A percentile compares a stretch with the other conserved stretches of the same genome.
Evolutionary conservation across 139 green algal species (phyloP).

Genomic region (Gonium pectorale): DNA sequence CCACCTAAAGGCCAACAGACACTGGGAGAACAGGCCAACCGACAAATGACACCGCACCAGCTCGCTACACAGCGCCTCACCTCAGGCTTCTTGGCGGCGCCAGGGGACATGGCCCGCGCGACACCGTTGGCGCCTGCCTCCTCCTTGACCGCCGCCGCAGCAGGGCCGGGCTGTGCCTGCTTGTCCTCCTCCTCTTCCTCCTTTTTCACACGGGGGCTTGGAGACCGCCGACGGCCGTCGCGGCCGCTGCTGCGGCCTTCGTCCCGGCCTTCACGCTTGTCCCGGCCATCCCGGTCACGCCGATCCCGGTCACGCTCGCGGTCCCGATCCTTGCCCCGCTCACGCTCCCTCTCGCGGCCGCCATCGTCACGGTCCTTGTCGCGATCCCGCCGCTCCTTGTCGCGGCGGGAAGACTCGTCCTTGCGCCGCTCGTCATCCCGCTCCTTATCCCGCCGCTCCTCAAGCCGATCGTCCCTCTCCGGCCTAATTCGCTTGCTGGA

Average conservation of each 20-base stretch:
- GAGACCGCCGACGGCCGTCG: constrained; percentile 7
- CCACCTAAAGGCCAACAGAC: no score
- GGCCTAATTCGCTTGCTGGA: constrained; percentile 7
- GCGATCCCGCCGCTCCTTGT: constrained; percentile 25
- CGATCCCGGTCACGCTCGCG: constrained; percentile 16
- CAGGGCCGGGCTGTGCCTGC: background rate
- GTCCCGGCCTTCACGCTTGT: constrained; percentile 18
- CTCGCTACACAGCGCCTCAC: no score
- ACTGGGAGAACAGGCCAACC: no score
- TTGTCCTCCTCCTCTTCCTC: constrained; percentile 35
- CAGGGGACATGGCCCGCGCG: background rate
- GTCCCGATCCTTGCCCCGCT: constrained; percentile 9
- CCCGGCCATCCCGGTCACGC: background rate
- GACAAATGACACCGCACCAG: no score
- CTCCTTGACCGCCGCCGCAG: background rate
- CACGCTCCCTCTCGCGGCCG: constrained; percentile 24
- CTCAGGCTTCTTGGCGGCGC: constrained; percentile 34
- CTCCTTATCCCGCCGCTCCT: background rate
- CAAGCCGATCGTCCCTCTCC: constrained; percentile 12
- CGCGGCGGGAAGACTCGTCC: constrained; percentile 35
- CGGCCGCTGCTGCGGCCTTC: background rate
- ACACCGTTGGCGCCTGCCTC: background rate
- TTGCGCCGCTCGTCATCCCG: background rate
- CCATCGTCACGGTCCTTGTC: constrained; percentile 3
- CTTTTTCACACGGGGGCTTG: constrained; percentile 22